These are phyloP conservation scores for Suhomyces atakaporum DNA, from an alignment of 1,139 yeast species.

Conservation along the genomic window DNA sequence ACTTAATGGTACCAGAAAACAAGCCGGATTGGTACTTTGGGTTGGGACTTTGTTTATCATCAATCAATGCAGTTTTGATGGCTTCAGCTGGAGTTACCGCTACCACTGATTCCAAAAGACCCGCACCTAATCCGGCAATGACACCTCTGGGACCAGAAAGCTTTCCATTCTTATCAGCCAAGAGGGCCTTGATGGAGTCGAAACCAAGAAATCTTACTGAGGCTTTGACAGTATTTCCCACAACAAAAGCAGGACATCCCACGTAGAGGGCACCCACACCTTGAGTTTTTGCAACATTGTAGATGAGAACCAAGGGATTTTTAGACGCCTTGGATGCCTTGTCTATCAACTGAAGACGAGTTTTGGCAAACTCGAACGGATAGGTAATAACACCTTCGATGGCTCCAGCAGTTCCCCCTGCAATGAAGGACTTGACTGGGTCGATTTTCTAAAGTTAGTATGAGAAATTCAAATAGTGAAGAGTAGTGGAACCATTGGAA, in stretches of 20 bases:
- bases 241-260: constrained; percentile 97
- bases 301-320: constrained; percentile 81
- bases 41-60: constrained; percentile 74
- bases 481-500: no score
- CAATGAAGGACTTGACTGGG: constrained; percentile 78
- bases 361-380: constrained; percentile 96
- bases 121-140: constrained; percentile 95
- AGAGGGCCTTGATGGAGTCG: constrained; percentile 75
- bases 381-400: constrained; percentile 87
- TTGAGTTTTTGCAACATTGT: constrained; percentile 70
- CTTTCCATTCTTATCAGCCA: constrained; percentile 84
- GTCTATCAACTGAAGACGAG: constrained; percentile 82
- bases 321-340: constrained; percentile 67
- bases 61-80: constrained; percentile 91
- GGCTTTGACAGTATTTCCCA: constrained; percentile 95
- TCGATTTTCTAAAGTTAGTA: constrained; percentile 31
- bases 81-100: constrained; percentile 98
- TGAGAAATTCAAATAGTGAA: no score
- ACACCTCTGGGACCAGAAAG: constrained; percentile 89
- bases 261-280: constrained; percentile 83
- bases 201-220: constrained; percentile 91
- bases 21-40: constrained; percentile 79
- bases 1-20: constrained; percentile 59
- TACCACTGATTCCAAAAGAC: constrained; percentile 82
- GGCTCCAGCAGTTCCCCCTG: constrained; percentile 96